These are phyloP conservation scores for Cryphonectria radicalis DNA, from an alignment of 2,329 filamentous ascomycete species.

Conservation along the genomic window DNA sequence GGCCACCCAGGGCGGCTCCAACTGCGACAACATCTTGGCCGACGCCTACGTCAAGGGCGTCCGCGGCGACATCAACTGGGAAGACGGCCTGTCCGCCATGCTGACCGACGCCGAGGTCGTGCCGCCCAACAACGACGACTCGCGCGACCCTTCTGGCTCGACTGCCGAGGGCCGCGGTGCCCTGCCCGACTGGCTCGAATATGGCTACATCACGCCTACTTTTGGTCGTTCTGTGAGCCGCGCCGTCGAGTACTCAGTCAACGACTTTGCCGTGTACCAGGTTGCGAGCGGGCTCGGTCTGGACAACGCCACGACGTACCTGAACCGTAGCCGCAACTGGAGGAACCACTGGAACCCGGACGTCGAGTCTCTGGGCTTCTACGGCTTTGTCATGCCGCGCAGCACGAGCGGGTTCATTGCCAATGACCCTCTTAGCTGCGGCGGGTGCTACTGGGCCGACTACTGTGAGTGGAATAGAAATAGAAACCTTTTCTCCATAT, in stretches of 20 bases:
- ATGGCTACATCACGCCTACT: conserved; percentile 67
- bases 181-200: conserved; percentile 67
- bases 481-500: too few relatives aligned
- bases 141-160: conserved; percentile 60
- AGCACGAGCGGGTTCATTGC: conserved; percentile 51
- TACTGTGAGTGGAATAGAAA: conserved; percentile 41
- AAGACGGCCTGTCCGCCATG: conserved; percentile 65
- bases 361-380: conserved; percentile 61
- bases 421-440: conserved; percentile 63
- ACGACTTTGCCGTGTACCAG: conserved; percentile 70
- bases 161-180: conserved; percentile 72
- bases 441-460: conserved; percentile 69
- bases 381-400: conserved; percentile 70
- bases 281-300: conserved; percentile 64
- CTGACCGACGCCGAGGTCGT: conserved; percentile 67
- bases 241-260: conserved; percentile 69
- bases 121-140: conserved; percentile 62
- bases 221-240: conserved; percentile 66
- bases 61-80: conserved; percentile 66
- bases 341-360: conserved; percentile 71
- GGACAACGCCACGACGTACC: conserved; percentile 60
- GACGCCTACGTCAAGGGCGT: conserved; percentile 75
- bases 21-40: conserved; percentile 72
- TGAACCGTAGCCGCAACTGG: conserved; percentile 69
- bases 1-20: conserved; percentile 70